These are phyloP conservation scores for Purpureocillium lavendulum DNA, from an alignment of 2,329 filamentous ascomycete genomes.

Conservation along the genomic window DNA sequence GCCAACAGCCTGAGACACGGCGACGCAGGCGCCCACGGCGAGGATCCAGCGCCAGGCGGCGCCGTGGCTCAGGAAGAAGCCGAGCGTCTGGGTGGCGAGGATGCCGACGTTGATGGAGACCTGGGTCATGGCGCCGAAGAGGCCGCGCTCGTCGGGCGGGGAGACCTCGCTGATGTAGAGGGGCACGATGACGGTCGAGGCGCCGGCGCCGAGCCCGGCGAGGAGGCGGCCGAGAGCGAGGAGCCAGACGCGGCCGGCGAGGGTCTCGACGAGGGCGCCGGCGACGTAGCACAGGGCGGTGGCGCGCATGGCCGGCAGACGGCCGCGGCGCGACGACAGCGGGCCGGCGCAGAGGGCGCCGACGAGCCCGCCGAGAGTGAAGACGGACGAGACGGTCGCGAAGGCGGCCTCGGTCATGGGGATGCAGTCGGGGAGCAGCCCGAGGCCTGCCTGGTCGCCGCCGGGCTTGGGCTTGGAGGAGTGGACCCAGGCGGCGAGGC, in stretches of 20 bases:
- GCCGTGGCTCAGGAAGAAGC: slow-evolving; percentile 77
- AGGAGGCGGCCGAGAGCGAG: slow-evolving; percentile 70
- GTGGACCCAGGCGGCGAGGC: slow-evolving; percentile 18
- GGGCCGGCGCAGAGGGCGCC: slow-evolving; percentile 77
- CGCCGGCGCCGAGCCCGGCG: slow-evolving; percentile 77
- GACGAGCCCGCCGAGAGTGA: slow-evolving; percentile 78
- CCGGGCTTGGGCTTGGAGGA: slow-evolving; percentile 12
- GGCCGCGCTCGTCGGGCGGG: slow-evolving; percentile 63
- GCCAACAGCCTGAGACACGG: slow-evolving; percentile 56
- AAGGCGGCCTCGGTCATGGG: slow-evolving; percentile 77
- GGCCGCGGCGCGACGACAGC: slow-evolving; percentile 67
- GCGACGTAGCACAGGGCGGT: slow-evolving; percentile 68
- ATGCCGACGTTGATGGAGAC: slow-evolving; percentile 93
- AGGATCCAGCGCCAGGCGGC: slow-evolving; percentile 79
- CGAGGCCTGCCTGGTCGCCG: slow-evolving; percentile 11
- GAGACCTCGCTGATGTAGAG: slow-evolving; percentile 92
- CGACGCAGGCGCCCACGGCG: slow-evolving; percentile 62
- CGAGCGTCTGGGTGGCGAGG: slow-evolving; percentile 70
- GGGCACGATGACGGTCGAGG: slow-evolving; percentile 85
- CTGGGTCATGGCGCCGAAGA: slow-evolving; percentile 82
- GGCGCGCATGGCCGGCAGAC: slow-evolving; percentile 66
- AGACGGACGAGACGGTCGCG: slow-evolving; percentile 81
- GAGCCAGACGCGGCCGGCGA: slow-evolving; percentile 57
- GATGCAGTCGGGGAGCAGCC: slow-evolving; percentile 65
- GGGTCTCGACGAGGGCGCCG: slow-evolving; percentile 68